Base-by-base conservation (phyloP, 345 rosid species). In the Noccaea bulbosa region DNA sequence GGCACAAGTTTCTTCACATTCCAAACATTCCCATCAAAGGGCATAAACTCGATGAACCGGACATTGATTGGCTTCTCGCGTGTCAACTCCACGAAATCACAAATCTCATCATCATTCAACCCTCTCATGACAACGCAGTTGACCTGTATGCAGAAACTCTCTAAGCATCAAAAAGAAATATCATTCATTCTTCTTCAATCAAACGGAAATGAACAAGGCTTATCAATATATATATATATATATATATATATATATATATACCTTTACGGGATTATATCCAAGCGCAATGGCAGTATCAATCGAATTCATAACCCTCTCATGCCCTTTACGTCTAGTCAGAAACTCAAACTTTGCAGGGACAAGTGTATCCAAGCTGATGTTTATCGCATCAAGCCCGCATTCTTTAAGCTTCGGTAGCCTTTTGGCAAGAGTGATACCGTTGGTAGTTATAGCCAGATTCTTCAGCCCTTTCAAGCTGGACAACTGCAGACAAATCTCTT, bases 1-100 rank as follows among this genome's bases (percentile, higher is more conserved):
- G 95, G 78, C 38, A 94, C 87, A 27, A 91, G 89, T 76, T 94
- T 94, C 87, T 85, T 88, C 45, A 85, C 87, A 75, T 91, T 89
- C 99, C 99, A 94, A 34, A 94, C 90, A 79, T 91, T 94, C 53
- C 97, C 97, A 84, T 94, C 96, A 47, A 94, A 94, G 47, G 97
- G 99, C 97, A 91, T 94, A 83, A 94, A 94, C 83, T 94, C 99
- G 11, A 94, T 91, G 77, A 94, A 94, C 49, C 99, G 87, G n/a
- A 91, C 77, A 72, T 94, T 94, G 37, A 91, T 82, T 10, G 97
- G 97, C 72, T 76, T 91, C 11, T 88, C 77, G 2, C 85, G 87
- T 0, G 97, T 91, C 81, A 91, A 74, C 72, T 88, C 87, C 52
- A 94, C 93, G 59, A 94, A 94, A 85, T 94, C 96, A 81, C 96